Evolutionary conservation across 1,284 basidiomycete species (phyloP).

Genomic region (Afroboletus lepidellus): DNA sequence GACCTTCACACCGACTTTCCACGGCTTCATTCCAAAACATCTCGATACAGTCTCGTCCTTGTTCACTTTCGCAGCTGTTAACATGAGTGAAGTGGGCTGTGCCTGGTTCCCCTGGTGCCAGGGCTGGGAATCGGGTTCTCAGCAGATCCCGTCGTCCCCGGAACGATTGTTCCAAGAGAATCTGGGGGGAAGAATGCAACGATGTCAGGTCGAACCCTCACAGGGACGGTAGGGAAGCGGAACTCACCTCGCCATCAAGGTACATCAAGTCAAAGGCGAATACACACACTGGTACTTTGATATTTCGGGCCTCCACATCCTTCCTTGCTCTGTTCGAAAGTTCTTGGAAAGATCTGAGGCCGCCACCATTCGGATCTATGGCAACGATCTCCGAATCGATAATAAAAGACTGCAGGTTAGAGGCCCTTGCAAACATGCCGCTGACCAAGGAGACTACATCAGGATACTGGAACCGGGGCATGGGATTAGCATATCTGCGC

Average conservation of each 20-base stretch:
- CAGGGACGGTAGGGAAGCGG: neutral
- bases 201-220: neutral
- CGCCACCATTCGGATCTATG: conserved; percentile 64
- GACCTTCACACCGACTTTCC: conserved; percentile 84
- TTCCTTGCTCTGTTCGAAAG: conserved; percentile 85
- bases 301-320: conserved; percentile 76
- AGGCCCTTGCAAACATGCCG: conserved; percentile 42
- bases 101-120: conserved; percentile 44
- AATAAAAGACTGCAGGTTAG: conserved; percentile 70
- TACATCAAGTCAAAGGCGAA: conserved; percentile 93
- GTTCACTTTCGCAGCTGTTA: conserved; percentile 70
- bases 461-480: conserved; percentile 66
- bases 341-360: conserved; percentile 81
- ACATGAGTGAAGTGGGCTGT: conserved; percentile 78
- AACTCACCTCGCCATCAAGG: conserved; percentile 70
- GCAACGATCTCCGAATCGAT: conserved; percentile 85
- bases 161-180: conserved; percentile 71
- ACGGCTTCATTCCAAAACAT: conserved; percentile 81
- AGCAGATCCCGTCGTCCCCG: conserved; percentile 71
- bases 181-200: conserved; percentile 38
- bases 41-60: conserved; percentile 63
- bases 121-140: conserved; percentile 56
- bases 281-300: conserved; percentile 82
- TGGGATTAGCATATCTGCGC: conserved; percentile 10
- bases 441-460: conserved; percentile 70